phyloP scores from a whole-genome alignment of 768 basidiomycete genomes.

The Leucocoprinus leucothites region DNA sequence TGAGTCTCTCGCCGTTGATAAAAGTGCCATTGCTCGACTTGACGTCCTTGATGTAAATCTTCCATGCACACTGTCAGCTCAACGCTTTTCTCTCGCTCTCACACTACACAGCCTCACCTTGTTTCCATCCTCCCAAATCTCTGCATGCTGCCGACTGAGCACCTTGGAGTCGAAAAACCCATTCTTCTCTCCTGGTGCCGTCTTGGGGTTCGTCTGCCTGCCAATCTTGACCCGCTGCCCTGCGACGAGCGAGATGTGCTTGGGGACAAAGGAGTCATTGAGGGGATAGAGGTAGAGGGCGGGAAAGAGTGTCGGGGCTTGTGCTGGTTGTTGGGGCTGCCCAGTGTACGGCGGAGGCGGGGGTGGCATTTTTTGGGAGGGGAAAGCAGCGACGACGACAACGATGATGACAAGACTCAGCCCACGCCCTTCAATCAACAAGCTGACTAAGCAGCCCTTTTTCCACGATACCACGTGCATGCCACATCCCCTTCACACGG shows the following conservation, averaged over 20 bases:
- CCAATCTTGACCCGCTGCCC: constrained; percentile 86
- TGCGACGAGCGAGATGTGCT: constrained; percentile 80
- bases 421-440: constrained; percentile 4
- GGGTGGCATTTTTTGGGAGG: constrained; percentile 13
- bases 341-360: constrained; percentile 26
- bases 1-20: constrained; percentile 93
- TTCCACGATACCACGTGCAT: background rate
- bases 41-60: constrained; percentile 99
- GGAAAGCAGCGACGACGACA: constrained; percentile 7
- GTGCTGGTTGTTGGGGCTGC: constrained; percentile 23
- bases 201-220: constrained; percentile 94
- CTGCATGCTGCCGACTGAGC: constrained; percentile 90
- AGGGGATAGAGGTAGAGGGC: constrained; percentile 82
- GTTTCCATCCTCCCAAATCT: constrained; percentile 92
- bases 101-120: constrained; percentile 69
- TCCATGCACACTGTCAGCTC: no score
- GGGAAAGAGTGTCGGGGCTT: no score
- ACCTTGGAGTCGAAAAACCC: constrained; percentile 98
- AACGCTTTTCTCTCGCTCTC: no score
- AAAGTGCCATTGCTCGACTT: constrained; percentile 98
- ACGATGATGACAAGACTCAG: background rate
- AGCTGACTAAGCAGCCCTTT: background rate
- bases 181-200: constrained; percentile 87
- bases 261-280: constrained; percentile 92
- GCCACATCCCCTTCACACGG: no score